These are phyloP conservation scores for Arabidopsis suecica DNA, from an alignment of 345 rosid species.

Conservation along the genomic window DNA sequence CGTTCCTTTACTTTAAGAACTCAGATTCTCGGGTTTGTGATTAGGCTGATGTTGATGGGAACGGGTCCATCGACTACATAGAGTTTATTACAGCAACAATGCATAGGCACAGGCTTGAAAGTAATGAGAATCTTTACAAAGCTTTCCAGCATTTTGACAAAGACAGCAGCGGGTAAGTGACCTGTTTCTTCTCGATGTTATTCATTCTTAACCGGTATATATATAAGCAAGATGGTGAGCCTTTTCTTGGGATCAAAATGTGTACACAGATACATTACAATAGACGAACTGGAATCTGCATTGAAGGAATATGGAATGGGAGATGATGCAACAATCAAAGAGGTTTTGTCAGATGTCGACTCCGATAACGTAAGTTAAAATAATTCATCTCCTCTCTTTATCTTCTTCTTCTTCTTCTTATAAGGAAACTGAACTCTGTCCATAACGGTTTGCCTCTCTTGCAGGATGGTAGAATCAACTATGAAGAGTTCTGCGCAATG, in stretches of 20 bases:
- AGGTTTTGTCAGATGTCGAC: constrained; percentile 90
- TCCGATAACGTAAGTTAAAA: constrained; percentile 67
- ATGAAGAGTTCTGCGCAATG: constrained; percentile 81
- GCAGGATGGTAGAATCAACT: constrained; percentile 92
- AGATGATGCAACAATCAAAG: constrained; percentile 73
- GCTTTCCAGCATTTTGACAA: constrained; percentile 95
- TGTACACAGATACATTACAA: constrained; percentile 70
- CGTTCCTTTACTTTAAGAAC: constrained; percentile 5
- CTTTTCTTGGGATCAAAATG: not conserved
- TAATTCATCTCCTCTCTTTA: not conserved
- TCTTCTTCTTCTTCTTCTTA: constrained; percentile 13
- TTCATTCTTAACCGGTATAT: not conserved
- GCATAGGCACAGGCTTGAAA: constrained; percentile 88
- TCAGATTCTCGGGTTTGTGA: not conserved
- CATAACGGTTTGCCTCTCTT: not conserved
- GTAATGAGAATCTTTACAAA: constrained; percentile 80
- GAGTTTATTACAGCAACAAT: constrained; percentile 94
- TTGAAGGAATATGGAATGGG: constrained; percentile 87
- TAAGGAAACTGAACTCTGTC: not conserved
- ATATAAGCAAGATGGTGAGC: not conserved
- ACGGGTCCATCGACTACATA: constrained; percentile 88
- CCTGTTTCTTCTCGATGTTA: not conserved
- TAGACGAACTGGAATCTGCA: constrained; percentile 78
- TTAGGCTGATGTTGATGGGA: constrained; percentile 98
- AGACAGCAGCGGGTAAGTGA: constrained; percentile 81